phyloP scores from a whole-genome alignment of 345 rosid species.

The Linum trigynum region DNA sequence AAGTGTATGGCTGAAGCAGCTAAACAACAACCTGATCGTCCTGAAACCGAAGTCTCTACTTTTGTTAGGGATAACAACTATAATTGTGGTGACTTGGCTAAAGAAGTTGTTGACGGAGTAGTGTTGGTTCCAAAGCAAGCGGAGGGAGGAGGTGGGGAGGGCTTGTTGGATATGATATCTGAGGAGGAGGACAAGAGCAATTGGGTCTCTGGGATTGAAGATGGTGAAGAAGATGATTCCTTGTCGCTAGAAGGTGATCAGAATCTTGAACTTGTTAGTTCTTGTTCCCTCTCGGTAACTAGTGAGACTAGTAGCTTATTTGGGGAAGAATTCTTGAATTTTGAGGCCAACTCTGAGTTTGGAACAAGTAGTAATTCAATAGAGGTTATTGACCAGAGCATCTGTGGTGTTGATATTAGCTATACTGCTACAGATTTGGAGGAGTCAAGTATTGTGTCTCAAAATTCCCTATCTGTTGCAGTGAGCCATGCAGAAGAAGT shows the following conservation, averaged over 20 bases:
- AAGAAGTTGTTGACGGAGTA: slow-evolving; percentile 20
- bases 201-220: slow-evolving; percentile 28
- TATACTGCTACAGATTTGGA: slow-evolving; percentile 27
- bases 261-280: slow-evolving; percentile 29
- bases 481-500: slow-evolving; percentile 35
- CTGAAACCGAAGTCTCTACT: slow-evolving; percentile 29
- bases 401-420: slow-evolving; percentile 31
- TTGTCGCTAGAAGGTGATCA: slow-evolving; percentile 52
- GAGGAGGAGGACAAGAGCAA: slow-evolving; percentile 22
- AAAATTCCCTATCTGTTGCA: slow-evolving; percentile 26
- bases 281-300: slow-evolving; percentile 48
- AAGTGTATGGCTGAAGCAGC: slow-evolving; percentile 55
- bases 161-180: slow-evolving; percentile 32
- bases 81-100: slow-evolving; percentile 25
- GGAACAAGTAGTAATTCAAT: slow-evolving; percentile 19
- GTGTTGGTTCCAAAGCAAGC: slow-evolving; percentile 10
- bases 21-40: slow-evolving; percentile 30
- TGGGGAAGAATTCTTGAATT: slow-evolving; percentile 48
- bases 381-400: slow-evolving; percentile 30
- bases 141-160: slow-evolving; percentile 19
- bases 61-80: slow-evolving; percentile 20
- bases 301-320: slow-evolving; percentile 72
- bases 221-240: slow-evolving; percentile 50
- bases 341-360: slow-evolving; percentile 36
- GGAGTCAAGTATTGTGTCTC: slow-evolving; percentile 25